These are phyloP conservation scores for Pestalotiopsis sp. DNA, from an alignment of 2,329 filamentous ascomycete genomes.

Conservation along the genomic window DNA sequence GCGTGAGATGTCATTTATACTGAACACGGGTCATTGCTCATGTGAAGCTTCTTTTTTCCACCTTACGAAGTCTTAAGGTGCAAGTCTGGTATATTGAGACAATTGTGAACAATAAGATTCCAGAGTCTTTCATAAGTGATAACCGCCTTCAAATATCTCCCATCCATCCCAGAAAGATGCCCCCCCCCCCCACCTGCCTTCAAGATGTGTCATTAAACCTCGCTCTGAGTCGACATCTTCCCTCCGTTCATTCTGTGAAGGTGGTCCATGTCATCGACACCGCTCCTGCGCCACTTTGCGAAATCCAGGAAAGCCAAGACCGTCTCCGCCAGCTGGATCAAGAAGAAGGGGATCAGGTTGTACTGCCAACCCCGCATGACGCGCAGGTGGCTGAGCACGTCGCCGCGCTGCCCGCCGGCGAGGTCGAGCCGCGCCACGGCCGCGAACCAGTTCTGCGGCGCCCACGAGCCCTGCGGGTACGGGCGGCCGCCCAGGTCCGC, in stretches of 20 bases:
- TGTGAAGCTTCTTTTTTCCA: too few species aligned
- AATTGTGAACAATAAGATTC: too few species aligned
- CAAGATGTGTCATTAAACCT: background rate
- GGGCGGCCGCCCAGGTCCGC: slow-evolving; percentile 19
- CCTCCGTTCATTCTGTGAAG: background rate
- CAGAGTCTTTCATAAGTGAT: too few species aligned
- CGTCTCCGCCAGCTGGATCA: slow-evolving; percentile 26
- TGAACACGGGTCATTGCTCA: too few species aligned
- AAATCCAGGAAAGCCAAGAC: slow-evolving; percentile 20
- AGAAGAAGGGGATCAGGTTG: slow-evolving; percentile 36
- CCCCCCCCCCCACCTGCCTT: background rate
- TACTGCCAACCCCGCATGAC: slow-evolving; percentile 39
- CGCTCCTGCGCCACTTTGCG: background rate
- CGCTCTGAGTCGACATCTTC: background rate
- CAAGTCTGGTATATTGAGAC: too few species aligned
- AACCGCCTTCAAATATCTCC: background rate
- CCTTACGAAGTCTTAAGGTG: too few species aligned
- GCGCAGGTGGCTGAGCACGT: slow-evolving; percentile 28
- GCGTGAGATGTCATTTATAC: too few species aligned
- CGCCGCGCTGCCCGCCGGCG: slow-evolving; percentile 19
- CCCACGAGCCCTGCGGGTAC: slow-evolving; percentile 37
- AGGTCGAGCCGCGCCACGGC: slow-evolving; percentile 35
- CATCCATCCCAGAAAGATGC: background rate
- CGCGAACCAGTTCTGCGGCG: slow-evolving; percentile 42
- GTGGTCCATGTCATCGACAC: background rate